Percentiles rank a stretch among this genome's conserved stretches.
phyloP scores from a whole-genome alignment of 768 basidiomycete genomes.

The Phaffia australis region DNA sequence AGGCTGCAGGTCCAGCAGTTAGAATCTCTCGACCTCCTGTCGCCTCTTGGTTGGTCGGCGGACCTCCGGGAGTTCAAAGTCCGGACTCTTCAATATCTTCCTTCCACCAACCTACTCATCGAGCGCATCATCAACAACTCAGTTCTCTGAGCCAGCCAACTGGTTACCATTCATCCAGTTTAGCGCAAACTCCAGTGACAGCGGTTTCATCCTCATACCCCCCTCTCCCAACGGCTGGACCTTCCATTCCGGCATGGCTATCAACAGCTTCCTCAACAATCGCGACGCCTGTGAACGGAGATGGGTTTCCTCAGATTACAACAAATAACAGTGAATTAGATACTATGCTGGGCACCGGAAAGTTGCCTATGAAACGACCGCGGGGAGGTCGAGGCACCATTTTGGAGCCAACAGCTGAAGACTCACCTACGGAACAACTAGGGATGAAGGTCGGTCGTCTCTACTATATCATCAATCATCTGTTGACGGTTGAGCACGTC shows the following conservation, averaged over 20 bases:
- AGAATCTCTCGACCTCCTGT: background rate
- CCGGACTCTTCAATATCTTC: background rate
- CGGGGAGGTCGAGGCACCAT: background rate
- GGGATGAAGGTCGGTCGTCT: too few relatives aligned
- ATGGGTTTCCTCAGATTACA: too few relatives aligned
- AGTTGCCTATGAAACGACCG: constrained; percentile 21
- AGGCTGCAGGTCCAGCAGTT: background rate
- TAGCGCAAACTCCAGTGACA: background rate
- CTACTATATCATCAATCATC: too few relatives aligned
- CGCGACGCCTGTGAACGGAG: background rate
- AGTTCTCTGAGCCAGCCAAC: background rate
- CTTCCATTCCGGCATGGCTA: constrained; percentile 2
- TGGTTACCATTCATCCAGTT: background rate
- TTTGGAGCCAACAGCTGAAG: too few relatives aligned
- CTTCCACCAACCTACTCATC: constrained; percentile 3
- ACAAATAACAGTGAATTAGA: too few relatives aligned
- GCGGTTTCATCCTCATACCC: background rate
- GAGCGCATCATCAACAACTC: constrained; percentile 6
- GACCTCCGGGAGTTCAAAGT: background rate
- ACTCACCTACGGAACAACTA: too few relatives aligned
- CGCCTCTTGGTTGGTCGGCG: constrained; percentile 6
- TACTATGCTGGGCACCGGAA: background rate
- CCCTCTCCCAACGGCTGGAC: background rate
- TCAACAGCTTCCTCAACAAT: constrained; percentile 5
- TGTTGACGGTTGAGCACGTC: too few relatives aligned